A percentile compares a stretch with the other conserved stretches of the same genome.
These are phyloP conservation scores for Fusarium austroafricanum DNA, from an alignment of 2,329 filamentous ascomycete genomes.

Conservation along the genomic window DNA sequence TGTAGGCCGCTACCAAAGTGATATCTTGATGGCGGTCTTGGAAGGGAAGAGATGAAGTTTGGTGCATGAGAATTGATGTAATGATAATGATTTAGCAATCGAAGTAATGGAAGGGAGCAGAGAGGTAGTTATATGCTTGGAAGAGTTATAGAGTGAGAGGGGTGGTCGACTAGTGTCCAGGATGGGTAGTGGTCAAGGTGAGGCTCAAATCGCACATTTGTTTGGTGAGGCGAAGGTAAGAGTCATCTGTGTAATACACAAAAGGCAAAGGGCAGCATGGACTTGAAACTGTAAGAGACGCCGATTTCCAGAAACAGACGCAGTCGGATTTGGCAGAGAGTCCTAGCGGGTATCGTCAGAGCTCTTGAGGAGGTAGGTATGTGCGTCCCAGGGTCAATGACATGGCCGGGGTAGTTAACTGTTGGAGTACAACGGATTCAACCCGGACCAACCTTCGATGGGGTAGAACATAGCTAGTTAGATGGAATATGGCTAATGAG, in stretches of 20 bases:
- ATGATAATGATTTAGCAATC: neutral
- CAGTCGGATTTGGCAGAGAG: slow-evolving; percentile 17
- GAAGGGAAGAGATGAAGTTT: slow-evolving; percentile 19
- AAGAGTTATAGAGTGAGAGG: slow-evolving; percentile 10
- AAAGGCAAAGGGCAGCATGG: slow-evolving; percentile 30
- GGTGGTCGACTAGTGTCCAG: slow-evolving; percentile 19
- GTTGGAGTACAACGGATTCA: slow-evolving; percentile 17
- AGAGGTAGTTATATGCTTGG: slow-evolving; percentile 31
- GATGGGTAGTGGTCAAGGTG: slow-evolving; percentile 31
- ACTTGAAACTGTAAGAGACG: slow-evolving; percentile 38
- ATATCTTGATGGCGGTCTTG: slow-evolving; percentile 36
- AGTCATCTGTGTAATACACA: slow-evolving; percentile 39
- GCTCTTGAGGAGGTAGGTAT: slow-evolving; percentile 35
- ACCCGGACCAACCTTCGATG: slow-evolving; percentile 32
- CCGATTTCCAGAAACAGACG: slow-evolving; percentile 10
- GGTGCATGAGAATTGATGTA: slow-evolving; percentile 33
- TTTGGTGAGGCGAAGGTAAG: slow-evolving; percentile 44
- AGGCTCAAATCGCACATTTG: slow-evolving; percentile 48
- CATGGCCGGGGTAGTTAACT: slow-evolving; percentile 36
- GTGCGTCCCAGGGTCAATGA: slow-evolving; percentile 30
- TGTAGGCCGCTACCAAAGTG: slow-evolving; percentile 24
- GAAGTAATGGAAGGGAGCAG: slow-evolving; percentile 6
- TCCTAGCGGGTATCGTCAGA: slow-evolving; percentile 40
- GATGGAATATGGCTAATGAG: slow-evolving; percentile 23
- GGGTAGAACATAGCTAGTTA: slow-evolving; percentile 22